Conservation (phyloP, 352 stramenopile genomes). For the Globisporangium middletonii region DNA sequence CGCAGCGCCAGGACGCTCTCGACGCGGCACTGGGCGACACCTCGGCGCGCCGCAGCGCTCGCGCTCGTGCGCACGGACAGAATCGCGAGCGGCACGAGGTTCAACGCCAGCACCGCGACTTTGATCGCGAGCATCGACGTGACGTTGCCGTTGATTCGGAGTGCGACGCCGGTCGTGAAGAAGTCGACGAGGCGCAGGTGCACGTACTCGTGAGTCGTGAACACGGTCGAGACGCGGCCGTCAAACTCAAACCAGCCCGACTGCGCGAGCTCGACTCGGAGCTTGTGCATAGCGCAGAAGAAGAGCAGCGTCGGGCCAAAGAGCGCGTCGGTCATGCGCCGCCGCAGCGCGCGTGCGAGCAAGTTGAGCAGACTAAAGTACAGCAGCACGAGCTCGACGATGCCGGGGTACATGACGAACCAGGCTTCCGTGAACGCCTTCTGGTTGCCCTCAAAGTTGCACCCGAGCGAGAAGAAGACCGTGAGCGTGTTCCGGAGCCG, state of each 20-base stretch:
- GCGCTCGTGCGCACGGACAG: too few relatives aligned
- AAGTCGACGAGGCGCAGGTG: neutral
- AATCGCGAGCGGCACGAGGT: conserved; percentile 1
- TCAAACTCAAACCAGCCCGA: conserved; percentile 5
- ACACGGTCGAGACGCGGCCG: conserved; percentile 2
- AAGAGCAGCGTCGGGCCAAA: conserved; percentile 13
- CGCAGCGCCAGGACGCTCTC: conserved; percentile 2
- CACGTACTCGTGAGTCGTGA: neutral
- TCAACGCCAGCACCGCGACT: conserved; percentile 11
- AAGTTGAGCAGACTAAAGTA: conserved; percentile 22
- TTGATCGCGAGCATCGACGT: conserved; percentile 15
- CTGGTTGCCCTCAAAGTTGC: conserved; percentile 21
- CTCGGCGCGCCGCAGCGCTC: too few relatives aligned
- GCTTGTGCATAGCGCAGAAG: conserved; percentile 12
- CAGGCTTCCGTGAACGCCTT: conserved; percentile 14
- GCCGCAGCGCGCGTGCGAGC: conserved; percentile 8
- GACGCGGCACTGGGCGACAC: neutral
- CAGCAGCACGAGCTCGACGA: conserved; percentile 22
- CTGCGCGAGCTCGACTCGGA: conserved; percentile 1
- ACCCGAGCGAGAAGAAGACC: conserved; percentile 21
- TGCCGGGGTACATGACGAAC: conserved; percentile 28
- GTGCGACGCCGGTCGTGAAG: neutral
- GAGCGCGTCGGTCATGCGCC: conserved; percentile 18
- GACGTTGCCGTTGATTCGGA: conserved; percentile 12
- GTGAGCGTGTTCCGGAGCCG: conserved; percentile 17